These are phyloP conservation scores for Hordeum pubiflorum DNA, from an alignment of 202 grass and related monocot species.

Conservation along the genomic window DNA sequence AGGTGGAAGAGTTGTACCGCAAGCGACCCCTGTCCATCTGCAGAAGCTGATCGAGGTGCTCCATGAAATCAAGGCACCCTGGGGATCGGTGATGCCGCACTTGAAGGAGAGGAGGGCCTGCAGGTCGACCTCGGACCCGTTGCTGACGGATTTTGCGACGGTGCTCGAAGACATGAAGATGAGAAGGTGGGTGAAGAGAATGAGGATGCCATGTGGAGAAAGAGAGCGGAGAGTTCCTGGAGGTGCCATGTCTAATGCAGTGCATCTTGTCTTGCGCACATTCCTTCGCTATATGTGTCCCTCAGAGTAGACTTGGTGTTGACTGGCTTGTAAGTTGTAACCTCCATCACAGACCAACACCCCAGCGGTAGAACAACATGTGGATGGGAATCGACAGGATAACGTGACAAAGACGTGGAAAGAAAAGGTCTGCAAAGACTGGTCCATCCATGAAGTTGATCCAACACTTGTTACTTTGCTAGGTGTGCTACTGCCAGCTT, in stretches of 20 bases:
- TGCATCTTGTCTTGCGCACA: neutral
- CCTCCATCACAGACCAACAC: neutral
- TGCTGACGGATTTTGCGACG: neutral
- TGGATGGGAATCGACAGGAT: neutral
- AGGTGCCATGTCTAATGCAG: neutral
- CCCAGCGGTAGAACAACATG: neutral
- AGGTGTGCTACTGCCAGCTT: neutral
- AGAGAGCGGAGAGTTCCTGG: neutral
- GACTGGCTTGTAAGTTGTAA: neutral
- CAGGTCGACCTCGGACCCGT: neutral
- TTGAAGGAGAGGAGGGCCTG: constrained; percentile 13
- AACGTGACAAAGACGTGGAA: neutral
- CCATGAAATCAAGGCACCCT: neutral
- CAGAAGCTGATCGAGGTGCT: neutral
- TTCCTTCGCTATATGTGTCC: neutral
- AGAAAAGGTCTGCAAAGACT: neutral
- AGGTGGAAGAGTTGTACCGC: neutral
- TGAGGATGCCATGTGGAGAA: neutral
- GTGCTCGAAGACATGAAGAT: neutral
- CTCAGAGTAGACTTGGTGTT: neutral
- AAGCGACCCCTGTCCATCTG: neutral
- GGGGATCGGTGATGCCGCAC: neutral
- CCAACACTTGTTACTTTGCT: neutral
- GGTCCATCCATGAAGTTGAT: neutral
- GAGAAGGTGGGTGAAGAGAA: neutral